phyloP scores from a whole-genome alignment of 163 green algal genomes.

The Scenedesmus sp. region DNA sequence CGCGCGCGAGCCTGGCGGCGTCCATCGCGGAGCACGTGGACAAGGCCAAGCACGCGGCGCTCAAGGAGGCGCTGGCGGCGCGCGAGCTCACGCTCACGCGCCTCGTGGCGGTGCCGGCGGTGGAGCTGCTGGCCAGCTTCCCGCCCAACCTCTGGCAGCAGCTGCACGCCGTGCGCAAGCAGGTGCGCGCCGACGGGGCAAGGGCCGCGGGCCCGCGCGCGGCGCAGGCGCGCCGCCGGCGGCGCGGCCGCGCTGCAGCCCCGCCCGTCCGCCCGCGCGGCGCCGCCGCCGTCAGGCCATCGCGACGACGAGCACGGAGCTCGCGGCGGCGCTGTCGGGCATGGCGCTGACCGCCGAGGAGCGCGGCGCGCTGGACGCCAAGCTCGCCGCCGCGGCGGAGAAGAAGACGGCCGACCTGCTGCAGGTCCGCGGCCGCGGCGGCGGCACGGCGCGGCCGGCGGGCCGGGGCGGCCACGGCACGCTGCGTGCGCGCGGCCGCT shows the following conservation, averaged over 20 bases:
- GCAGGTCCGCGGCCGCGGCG: slow-evolving; percentile 44
- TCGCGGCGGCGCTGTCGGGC: slow-evolving; percentile 29
- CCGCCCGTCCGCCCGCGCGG: neutral
- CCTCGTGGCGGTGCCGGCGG: slow-evolving; percentile 31
- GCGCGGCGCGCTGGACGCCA: slow-evolving; percentile 9
- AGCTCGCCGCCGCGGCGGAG: slow-evolving; percentile 44
- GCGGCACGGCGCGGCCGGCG: too few relatives aligned
- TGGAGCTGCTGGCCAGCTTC: slow-evolving; percentile 44
- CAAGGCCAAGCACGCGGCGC: slow-evolving; percentile 27
- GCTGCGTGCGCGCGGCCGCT: neutral
- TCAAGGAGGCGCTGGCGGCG: slow-evolving; percentile 25
- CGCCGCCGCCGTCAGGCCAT: slow-evolving; percentile 23
- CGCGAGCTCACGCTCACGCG: slow-evolving; percentile 12
- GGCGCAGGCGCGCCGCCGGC: too few relatives aligned
- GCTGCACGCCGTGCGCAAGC: slow-evolving; percentile 61
- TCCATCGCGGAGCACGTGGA: slow-evolving; percentile 8
- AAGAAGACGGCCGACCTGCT: slow-evolving; percentile 45
- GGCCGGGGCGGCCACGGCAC: neutral
- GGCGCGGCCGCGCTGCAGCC: neutral
- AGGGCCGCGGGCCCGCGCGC: too few relatives aligned
- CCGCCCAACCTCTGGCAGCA: slow-evolving; percentile 76
- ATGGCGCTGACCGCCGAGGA: slow-evolving; percentile 49
- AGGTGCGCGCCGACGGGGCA: slow-evolving; percentile 4
- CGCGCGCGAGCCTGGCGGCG: neutral
- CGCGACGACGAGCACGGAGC: neutral